A percentile compares a stretch with the other conserved stretches of the same genome.
These are phyloP conservation scores for Trichoderma citrinoviride DNA, from an alignment of 2,329 filamentous ascomycete genomes.

Conservation along the genomic window DNA sequence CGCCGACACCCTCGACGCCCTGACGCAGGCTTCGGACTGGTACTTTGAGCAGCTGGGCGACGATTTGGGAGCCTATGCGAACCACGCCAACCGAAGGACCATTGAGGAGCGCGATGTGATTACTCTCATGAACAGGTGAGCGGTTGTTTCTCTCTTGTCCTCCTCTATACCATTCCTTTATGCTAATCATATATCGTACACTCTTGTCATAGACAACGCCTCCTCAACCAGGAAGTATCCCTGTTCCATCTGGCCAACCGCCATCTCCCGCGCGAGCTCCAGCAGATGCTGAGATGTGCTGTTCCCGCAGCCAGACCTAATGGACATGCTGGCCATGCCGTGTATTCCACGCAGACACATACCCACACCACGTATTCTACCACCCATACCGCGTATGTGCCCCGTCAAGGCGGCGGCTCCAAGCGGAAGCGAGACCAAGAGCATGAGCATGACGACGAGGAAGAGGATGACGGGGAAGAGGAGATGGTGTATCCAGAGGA, in stretches of 20 bases:
- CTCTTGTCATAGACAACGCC: constrained; percentile 64
- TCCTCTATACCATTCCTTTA: constrained; percentile 2
- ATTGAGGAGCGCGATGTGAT: constrained; percentile 84
- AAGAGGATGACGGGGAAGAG: not conserved
- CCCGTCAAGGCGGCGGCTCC: constrained; percentile 22
- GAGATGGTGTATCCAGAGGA: constrained; percentile 15
- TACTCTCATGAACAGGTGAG: constrained; percentile 78
- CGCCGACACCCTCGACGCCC: constrained; percentile 69
- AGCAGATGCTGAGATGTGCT: constrained; percentile 69
- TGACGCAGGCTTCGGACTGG: constrained; percentile 82
- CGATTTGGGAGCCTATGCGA: constrained; percentile 74
- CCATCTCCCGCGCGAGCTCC: constrained; percentile 74
- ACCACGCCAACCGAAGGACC: constrained; percentile 77
- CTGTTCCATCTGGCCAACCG: constrained; percentile 82
- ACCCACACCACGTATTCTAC: too few relatives aligned
- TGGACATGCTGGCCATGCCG: too few relatives aligned
- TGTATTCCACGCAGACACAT: too few relatives aligned
- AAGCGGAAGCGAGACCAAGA: constrained; percentile 36
- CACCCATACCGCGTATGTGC: not conserved
- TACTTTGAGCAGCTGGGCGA: constrained; percentile 87
- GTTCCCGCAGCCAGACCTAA: constrained; percentile 55
- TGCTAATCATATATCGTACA: constrained; percentile 6
- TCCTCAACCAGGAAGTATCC: constrained; percentile 67
- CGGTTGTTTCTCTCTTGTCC: constrained; percentile 28
- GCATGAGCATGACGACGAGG: constrained; percentile 17